These are phyloP conservation scores for Kwoniella dendrophila DNA, from an alignment of 768 basidiomycete species.

Conservation along the genomic window DNA sequence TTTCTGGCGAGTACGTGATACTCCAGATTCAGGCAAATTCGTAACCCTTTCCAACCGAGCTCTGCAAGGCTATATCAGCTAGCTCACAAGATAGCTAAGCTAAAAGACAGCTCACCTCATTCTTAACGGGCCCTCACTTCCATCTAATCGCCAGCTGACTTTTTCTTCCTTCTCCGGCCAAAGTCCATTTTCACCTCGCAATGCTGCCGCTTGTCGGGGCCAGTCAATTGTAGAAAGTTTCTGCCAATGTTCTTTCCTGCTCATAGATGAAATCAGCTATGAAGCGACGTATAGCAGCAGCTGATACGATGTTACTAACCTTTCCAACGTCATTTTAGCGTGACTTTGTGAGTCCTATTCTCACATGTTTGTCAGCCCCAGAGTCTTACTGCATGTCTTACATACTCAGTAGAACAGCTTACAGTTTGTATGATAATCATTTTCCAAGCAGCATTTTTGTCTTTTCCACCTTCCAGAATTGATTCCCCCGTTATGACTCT, in stretches of 20 bases:
- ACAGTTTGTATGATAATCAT: conserved; percentile 49
- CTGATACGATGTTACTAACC: conserved; percentile 23
- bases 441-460: conserved; percentile 55
- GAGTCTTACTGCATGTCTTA: too few relatives aligned
- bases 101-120: conserved; percentile 64
- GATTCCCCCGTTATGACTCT: conserved; percentile 51
- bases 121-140: conserved; percentile 87
- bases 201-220: conserved; percentile 62
- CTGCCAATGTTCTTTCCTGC: conserved; percentile 74
- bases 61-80: conserved; percentile 17
- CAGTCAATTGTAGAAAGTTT: conserved; percentile 60
- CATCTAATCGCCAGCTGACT: conserved; percentile 76
- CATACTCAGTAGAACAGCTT: too few relatives aligned
- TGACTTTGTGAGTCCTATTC: conserved; percentile 41
- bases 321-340: conserved; percentile 49
- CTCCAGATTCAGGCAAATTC: conserved; percentile 29
- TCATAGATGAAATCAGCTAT: conserved; percentile 17
- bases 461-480: conserved; percentile 51
- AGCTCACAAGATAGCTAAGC: not conserved
- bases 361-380: too few relatives aligned
- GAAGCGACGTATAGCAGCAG: not conserved
- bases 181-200: conserved; percentile 76
- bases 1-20: conserved; percentile 30
- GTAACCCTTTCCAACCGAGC: conserved; percentile 42
- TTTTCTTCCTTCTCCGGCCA: conserved; percentile 67